Evolutionary conservation across 176 grass and related monocot genomes (phyloP), one percentile per base, ranked within the genome.

Genomic region (Oryza meridionalis): DNA sequence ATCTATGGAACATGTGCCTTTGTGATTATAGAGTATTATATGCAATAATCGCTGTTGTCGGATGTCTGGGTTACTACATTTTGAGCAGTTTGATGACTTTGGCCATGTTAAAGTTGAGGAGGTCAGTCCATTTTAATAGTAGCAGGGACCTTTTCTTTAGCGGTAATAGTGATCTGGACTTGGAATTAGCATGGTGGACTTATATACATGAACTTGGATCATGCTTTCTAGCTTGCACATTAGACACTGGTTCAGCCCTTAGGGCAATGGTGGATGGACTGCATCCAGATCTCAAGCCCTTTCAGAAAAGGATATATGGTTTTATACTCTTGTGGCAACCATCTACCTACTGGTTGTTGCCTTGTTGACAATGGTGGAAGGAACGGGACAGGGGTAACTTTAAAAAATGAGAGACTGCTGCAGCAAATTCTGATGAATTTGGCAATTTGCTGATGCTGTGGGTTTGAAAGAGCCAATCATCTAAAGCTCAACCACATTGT

Each of bases 81-180:
- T 62, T 62, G 58, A 62, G 58, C n/a, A 62, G 58, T 62, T 22
- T 62, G 58, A 9, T 62, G 58, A 62, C 58, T 62, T 58, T 62
- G n/a, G 21, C 2, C 58, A 62, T 62, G n/a, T 62, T 21, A 21
- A 21, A 62, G 58, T 24, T 62, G 17, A 24, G 9, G 55, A 21
- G 58, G n/a, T 62, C 58, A 62, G 19, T 62, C 55, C 8, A 62
- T 22, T 19, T 21, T 62, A 62, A 62, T 62, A 62, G 58, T 24
- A 3, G 0, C 21, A 2, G 0, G 58, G 9, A 62, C 58, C 19
- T 22, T 62, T 62, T 62, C 22, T 62, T 62, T n/a, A 24, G 21
- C 2, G 6, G 58, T 11, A n/a, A 62, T 62, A 11, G 58, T 62
- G 58, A 2, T n/a, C 58, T 62, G 8, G 58, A 62, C 58, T 58